Evolutionary conservation across 1,284 basidiomycete genomes (phyloP), one percentile per base, ranked within the genome.

Genomic region (Cutaneotrichosporon daszewskae): DNA sequence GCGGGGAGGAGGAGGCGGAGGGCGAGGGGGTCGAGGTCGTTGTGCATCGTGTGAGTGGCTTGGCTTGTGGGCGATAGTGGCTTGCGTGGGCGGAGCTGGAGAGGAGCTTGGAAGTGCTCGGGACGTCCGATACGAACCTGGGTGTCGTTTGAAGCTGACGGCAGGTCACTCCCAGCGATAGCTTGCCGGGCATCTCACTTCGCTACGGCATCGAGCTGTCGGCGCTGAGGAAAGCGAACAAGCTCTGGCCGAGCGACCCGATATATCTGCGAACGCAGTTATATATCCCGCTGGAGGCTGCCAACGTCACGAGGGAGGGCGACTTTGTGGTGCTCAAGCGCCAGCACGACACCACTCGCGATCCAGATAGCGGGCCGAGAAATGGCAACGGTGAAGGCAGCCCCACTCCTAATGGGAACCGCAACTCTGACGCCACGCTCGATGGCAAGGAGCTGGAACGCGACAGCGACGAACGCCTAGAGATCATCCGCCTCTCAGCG

Each of bases 211-310:
- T 91, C 11, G 54, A 76, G 74, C 58, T 74, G 37, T 77, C 85
- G 12, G 82, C 84, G n/a, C 75, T 96, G 12, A 82, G 89, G 35
- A 78, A 81, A 54, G 82, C 81, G 31, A 96, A 96, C 69, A 87
- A 90, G 52, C 75, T 96, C 5, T 95, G 90, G 90, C 70, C 86
- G 1, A 84, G 85, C 13, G 91, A 95, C 64, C 78, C 87, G 0
- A 84, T 96, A 37, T 87, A 92, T 67, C 76, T 90, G 26, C 83
- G 89, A 29, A 82, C 82, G 32, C 75, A 81, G 8, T 78, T 96
- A 32, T 83, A 25, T 13, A 34, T 41, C 17, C 32, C 32, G 13
- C 31, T 41, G 6, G 32, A 20, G 13, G 20, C 13, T 16, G n/a
- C n/a, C n/a, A n/a, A n/a, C n/a, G n/a, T n/a, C n/a, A n/a, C n/a